Evolutionary conservation across 768 basidiomycete species (phyloP).

Genomic region (Agaricus blazei): DNA sequence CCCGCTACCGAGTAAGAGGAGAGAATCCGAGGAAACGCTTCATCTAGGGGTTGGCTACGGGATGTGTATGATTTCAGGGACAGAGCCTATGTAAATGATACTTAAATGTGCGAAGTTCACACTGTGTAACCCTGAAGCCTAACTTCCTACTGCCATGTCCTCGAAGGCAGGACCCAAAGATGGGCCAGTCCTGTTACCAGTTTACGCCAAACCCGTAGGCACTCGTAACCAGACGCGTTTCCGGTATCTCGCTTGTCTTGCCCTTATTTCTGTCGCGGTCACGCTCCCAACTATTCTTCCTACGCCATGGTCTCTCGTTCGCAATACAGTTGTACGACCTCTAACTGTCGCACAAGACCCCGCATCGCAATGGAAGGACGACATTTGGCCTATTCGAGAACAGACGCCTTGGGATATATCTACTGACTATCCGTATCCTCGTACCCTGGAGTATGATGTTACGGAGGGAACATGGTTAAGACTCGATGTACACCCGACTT

Average conservation of each 20-base stretch:
- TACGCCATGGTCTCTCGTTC: conserved; percentile 27
- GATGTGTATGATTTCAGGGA: not conserved
- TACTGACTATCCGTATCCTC: conserved; percentile 66
- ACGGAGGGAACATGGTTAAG: conserved; percentile 73
- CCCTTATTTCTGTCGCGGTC: conserved; percentile 25
- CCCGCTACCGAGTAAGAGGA: too few relatives aligned
- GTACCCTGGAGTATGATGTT: conserved; percentile 63
- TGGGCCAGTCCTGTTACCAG: not conserved
- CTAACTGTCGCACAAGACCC: conserved; percentile 21
- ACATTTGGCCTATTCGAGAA: conserved; percentile 59
- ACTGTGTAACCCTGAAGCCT: not conserved
- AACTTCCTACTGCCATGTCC: conserved; percentile 1
- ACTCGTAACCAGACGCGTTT: not conserved
- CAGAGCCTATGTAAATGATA: not conserved
- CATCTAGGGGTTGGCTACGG: too few relatives aligned
- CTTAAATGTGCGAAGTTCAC: too few relatives aligned
- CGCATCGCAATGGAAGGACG: conserved; percentile 38
- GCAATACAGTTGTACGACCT: conserved; percentile 17
- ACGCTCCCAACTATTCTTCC: conserved; percentile 29
- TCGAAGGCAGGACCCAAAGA: not conserved
- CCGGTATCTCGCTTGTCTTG: conserved; percentile 15
- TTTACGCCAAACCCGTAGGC: not conserved
- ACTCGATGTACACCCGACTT: conserved; percentile 64
- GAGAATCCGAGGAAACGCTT: too few relatives aligned
- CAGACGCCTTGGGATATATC: conserved; percentile 71